A percentile compares a stretch with the other conserved stretches of the same genome.
Conservation (phyloP, 2,329 filamentous ascomycete species). For the Cordyceps pruinosa region DNA sequence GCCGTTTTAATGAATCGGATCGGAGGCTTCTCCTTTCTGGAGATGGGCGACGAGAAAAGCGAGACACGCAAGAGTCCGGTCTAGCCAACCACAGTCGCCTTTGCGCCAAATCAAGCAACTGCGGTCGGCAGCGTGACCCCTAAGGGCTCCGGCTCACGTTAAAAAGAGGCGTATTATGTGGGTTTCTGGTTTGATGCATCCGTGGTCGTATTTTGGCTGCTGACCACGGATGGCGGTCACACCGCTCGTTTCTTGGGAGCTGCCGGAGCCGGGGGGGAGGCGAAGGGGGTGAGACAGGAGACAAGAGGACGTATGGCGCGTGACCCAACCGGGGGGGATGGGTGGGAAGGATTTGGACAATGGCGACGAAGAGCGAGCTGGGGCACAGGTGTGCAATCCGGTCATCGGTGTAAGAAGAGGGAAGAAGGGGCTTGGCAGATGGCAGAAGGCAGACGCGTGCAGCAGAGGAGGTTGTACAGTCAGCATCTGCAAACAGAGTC, state of each 20-base stretch:
- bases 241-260: conserved; percentile 5
- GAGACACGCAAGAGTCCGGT: neutral
- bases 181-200: neutral
- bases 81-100: conserved; percentile 6
- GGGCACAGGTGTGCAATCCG: neutral
- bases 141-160: neutral
- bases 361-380: neutral
- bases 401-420: neutral
- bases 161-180: conserved; percentile 10
- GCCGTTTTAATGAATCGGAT: neutral
- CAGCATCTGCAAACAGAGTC: neutral
- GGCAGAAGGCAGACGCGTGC: neutral
- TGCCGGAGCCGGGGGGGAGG: neutral
- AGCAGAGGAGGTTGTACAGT: neutral
- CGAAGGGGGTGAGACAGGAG: neutral
- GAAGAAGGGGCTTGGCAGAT: too few relatives aligned
- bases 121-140: conserved; percentile 1
- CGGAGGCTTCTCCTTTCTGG: neutral
- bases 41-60: neutral
- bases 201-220: neutral
- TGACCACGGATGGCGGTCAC: neutral
- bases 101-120: conserved; percentile 7
- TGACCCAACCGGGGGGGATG: neutral
- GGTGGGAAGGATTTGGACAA: neutral
- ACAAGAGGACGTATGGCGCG: neutral